These are phyloP conservation scores for Neonectria punicea DNA, from an alignment of 2,329 filamentous ascomycete genomes.

Conservation along the genomic window DNA sequence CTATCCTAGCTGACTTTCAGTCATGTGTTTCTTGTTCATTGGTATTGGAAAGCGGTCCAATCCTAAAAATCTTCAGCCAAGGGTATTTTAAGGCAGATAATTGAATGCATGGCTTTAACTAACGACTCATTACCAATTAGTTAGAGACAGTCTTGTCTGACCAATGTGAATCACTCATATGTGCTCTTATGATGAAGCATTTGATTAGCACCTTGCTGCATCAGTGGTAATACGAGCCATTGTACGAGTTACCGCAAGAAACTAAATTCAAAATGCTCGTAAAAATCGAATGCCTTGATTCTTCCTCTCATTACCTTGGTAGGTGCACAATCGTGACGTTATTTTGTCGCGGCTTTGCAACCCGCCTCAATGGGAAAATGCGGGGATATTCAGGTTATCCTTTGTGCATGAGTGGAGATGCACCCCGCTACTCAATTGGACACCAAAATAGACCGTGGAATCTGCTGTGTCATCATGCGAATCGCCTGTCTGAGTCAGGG, in stretches of 20 bases:
- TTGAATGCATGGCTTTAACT: too few relatives aligned
- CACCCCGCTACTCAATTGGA: neutral
- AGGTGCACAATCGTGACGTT: neutral
- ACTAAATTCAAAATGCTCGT: too few relatives aligned
- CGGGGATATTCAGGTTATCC: neutral
- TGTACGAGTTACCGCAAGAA: too few relatives aligned
- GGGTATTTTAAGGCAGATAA: neutral
- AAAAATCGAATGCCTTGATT: neutral
- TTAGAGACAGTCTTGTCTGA: too few relatives aligned
- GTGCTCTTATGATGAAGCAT: neutral
- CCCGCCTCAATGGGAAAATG: neutral
- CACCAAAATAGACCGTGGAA: neutral
- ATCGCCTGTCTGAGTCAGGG: neutral
- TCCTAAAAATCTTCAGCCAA: neutral
- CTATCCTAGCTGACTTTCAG: neutral
- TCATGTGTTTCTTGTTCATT: too few relatives aligned
- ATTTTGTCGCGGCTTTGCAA: neutral
- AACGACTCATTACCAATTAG: neutral
- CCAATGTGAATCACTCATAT: neutral
- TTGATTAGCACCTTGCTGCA: neutral
- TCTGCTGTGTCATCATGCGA: neutral
- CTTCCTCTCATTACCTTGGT: neutral
- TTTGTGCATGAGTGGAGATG: neutral
- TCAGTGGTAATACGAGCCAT: neutral
- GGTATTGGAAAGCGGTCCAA: too few relatives aligned